Percentiles rank a stretch among this genome's conserved stretches.
These are phyloP conservation scores for Pythium diclinum DNA, from an alignment of 352 stramenopile species.

Conservation along the genomic window DNA sequence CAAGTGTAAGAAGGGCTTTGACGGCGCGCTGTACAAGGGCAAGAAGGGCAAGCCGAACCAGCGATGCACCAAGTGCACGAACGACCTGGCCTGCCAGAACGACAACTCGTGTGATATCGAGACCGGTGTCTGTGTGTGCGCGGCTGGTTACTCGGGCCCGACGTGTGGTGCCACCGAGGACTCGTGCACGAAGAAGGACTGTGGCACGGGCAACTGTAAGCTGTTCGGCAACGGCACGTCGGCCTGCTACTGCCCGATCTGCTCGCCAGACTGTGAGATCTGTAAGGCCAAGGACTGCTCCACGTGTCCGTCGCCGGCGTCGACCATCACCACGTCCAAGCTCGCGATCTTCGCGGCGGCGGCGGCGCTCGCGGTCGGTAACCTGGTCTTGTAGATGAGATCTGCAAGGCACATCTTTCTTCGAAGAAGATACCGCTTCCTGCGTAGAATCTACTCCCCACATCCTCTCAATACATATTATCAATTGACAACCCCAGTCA, in stretches of 20 bases:
- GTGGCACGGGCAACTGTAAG: conserved; percentile 29
- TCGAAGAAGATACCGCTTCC: background rate
- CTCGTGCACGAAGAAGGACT: conserved; percentile 30
- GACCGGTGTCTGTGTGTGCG: conserved; percentile 38
- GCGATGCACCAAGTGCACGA: conserved; percentile 42
- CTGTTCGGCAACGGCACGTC: conserved; percentile 25
- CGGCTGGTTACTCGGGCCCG: conserved; percentile 36
- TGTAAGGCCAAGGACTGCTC: conserved; percentile 30
- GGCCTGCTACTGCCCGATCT: conserved; percentile 36
- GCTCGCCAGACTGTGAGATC: conserved; percentile 29
- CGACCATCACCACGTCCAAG: conserved; percentile 29
- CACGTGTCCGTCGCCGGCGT: conserved; percentile 31
- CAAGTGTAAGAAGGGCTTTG: conserved; percentile 43
- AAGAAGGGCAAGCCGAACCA: conserved; percentile 45
- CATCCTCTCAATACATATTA: conserved; percentile 10
- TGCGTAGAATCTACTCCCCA: conserved; percentile 18
- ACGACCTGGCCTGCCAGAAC: conserved; percentile 38
- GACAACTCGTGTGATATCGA: conserved; percentile 32
- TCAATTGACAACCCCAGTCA: conserved; percentile 2
- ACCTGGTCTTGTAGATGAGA: conserved; percentile 24
- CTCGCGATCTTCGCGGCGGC: conserved; percentile 25
- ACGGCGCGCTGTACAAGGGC: conserved; percentile 43
- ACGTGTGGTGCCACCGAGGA: conserved; percentile 50
- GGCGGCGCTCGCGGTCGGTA: conserved; percentile 25
- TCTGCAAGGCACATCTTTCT: background rate